Percentiles rank a stretch among this genome's conserved stretches.
Conservation (phyloP, 345 rosid species). For the Hypericum androsaemum region DNA sequence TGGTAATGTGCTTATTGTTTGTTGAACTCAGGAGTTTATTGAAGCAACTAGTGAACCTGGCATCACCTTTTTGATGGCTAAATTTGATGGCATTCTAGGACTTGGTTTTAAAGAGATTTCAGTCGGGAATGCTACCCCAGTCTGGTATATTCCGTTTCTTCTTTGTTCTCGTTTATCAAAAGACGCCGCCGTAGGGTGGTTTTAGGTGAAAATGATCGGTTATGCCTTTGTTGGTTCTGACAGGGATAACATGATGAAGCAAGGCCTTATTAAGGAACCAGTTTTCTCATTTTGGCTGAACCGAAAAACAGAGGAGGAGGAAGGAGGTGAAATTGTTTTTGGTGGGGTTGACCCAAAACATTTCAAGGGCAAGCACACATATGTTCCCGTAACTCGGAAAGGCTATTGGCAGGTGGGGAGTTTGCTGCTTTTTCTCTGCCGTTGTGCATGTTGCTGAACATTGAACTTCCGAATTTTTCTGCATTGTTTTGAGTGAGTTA, state of each 20-base stretch:
- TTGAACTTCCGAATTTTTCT: neutral
- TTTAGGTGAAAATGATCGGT: neutral
- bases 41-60: conserved; percentile 27
- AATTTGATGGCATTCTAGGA: conserved; percentile 26
- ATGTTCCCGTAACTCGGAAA: conserved; percentile 25
- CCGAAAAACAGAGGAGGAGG: conserved; percentile 15
- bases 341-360: conserved; percentile 27
- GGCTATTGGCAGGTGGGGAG: conserved; percentile 28
- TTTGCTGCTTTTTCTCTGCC: neutral
- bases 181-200: too few species aligned
- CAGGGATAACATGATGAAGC: conserved; percentile 25
- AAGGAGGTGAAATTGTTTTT: conserved; percentile 28
- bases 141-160: conserved; percentile 14
- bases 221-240: neutral
- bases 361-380: conserved; percentile 23
- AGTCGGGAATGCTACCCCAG: conserved; percentile 20
- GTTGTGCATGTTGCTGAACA: too few species aligned
- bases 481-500: neutral
- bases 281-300: conserved; percentile 29
- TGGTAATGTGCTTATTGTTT: neutral
- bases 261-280: conserved; percentile 18
- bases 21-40: conserved; percentile 17
- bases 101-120: conserved; percentile 28
- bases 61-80: conserved; percentile 18
- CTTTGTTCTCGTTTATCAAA: neutral